These are phyloP conservation scores for Wakefieldia striispora DNA, from an alignment of 768 basidiomycete species.

Conservation along the genomic window DNA sequence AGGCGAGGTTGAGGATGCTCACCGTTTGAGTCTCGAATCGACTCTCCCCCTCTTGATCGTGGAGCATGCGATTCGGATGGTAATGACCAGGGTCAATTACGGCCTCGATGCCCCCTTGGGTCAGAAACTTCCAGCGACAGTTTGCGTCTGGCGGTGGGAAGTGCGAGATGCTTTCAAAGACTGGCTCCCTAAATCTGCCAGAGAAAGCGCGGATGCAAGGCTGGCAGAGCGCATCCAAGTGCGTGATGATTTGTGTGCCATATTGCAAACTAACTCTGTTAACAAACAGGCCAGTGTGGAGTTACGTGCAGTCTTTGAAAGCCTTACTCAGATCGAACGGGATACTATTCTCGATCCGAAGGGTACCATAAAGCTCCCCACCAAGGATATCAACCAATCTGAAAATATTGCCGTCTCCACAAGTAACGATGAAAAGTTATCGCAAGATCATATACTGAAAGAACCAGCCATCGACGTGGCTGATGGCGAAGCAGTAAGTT, in stretches of 20 bases:
- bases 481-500: slow-evolving; percentile 41
- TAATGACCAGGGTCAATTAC: slow-evolving; percentile 76
- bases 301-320: slow-evolving; percentile 52
- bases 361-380: slow-evolving; percentile 33
- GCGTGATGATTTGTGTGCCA: slow-evolving; percentile 14
- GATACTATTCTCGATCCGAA: slow-evolving; percentile 55
- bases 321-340: slow-evolving; percentile 56
- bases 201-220: slow-evolving; percentile 61
- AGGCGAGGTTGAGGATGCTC: slow-evolving; percentile 50
- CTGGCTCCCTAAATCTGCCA: slow-evolving; percentile 66
- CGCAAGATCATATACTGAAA: slow-evolving; percentile 30
- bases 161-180: slow-evolving; percentile 54
- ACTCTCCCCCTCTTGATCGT: slow-evolving; percentile 47
- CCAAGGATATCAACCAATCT: slow-evolving; percentile 34
- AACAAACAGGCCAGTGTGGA: slow-evolving; percentile 54
- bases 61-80: slow-evolving; percentile 60
- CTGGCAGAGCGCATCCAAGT: slow-evolving; percentile 66
- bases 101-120: slow-evolving; percentile 58
- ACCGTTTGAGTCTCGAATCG: slow-evolving; percentile 33
- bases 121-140: slow-evolving; percentile 55
- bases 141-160: slow-evolving; percentile 88
- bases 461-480: slow-evolving; percentile 28
- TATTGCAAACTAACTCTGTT: slow-evolving; percentile 4
- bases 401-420: slow-evolving; percentile 4
- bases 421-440: background rate